Conservation (phyloP, 108 stramenopile genomes). For the Cyclotella sp. region DNA sequence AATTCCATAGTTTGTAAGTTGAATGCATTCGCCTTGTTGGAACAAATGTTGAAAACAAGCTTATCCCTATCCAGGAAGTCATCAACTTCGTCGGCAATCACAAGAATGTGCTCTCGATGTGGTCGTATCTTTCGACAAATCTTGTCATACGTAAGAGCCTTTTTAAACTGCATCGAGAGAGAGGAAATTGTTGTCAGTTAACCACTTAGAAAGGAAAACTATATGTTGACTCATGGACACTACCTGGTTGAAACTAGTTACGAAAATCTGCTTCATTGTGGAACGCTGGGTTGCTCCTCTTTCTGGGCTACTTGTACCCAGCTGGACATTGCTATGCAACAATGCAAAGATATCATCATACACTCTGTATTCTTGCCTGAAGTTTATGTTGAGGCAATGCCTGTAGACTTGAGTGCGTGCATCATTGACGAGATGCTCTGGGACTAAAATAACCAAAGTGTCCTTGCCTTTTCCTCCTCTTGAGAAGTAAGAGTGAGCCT, state of each 20-base stretch:
- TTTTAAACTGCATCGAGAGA: constrained; percentile 43
- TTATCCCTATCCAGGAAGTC: constrained; percentile 66
- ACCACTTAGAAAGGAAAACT: neutral
- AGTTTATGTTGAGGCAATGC: constrained; percentile 62
- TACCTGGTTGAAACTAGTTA: constrained; percentile 60
- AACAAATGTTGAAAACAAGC: constrained; percentile 68
- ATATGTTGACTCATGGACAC: neutral
- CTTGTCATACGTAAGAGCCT: constrained; percentile 61
- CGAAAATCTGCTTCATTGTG: constrained; percentile 55
- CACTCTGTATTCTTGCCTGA: constrained; percentile 56
- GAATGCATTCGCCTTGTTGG: constrained; percentile 59
- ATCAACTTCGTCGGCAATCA: constrained; percentile 62
- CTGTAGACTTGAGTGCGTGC: constrained; percentile 56
- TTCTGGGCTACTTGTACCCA: constrained; percentile 8
- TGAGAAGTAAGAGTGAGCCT: constrained; percentile 48
- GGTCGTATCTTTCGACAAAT: constrained; percentile 58
- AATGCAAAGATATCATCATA: constrained; percentile 63
- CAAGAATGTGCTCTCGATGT: constrained; percentile 57
- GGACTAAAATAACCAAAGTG: constrained; percentile 55
- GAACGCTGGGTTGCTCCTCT: neutral
- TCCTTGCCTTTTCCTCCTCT: constrained; percentile 56
- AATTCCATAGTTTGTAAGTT: constrained; percentile 45
- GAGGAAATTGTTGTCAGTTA: neutral
- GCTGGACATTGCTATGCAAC: constrained; percentile 38
- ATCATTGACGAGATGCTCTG: constrained; percentile 61